Evolutionary conservation across 2,329 filamentous ascomycete species (phyloP), one percentile per base, ranked within the genome.

Genomic region (Alternaria tenuissima): DNA sequence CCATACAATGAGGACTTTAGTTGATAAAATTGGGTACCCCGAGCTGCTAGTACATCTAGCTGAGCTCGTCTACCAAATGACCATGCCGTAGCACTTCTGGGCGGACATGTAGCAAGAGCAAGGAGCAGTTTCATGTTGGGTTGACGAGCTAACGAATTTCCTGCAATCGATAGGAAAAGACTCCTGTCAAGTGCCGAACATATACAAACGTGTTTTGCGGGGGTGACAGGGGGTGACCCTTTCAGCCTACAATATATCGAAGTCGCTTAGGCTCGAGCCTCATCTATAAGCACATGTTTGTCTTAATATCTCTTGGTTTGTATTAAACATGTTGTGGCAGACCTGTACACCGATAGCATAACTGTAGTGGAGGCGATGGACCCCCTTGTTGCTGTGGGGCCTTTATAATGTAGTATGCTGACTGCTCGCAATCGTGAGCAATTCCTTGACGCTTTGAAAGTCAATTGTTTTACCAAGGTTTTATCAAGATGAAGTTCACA

Each of bases 71-170:
- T 62, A 34, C 55, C 55, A 30, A 57, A 46, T n/a, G 73, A 70
- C 32, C 55, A 62, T 18, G 71, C 67, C 52, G 70, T 63, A 12
- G 61, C 63, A n/a, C 70, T 36, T 52, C 62, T 67, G 54, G 60
- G 68, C 26, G 74, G 44, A 26, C 64, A 61, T 36, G 61, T 62
- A 28, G 63, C 56, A 52, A 66, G 59, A 44, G 64, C 47, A 51
- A 69, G 59, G 41, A 65, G 60, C 9, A 57, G 62, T 59, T 66
- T 75, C 73, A 76, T 76, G 0, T 22, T 66, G 12, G n/a, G 20
- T 16, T 38, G 6, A 11, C 9, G 3, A 16, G 16, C 46, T 18
- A 14, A 14, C n/a, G 3, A 49, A 7, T 36, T 4, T 7, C 14
- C 8, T 36, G 46, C 5, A 24, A 26, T 24, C 11, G 32, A 26